A percentile compares a stretch with the other conserved stretches of the same genome.
Evolutionary conservation across 768 basidiomycete species (phyloP).

Genomic region (Boletus subparvulus): DNA sequence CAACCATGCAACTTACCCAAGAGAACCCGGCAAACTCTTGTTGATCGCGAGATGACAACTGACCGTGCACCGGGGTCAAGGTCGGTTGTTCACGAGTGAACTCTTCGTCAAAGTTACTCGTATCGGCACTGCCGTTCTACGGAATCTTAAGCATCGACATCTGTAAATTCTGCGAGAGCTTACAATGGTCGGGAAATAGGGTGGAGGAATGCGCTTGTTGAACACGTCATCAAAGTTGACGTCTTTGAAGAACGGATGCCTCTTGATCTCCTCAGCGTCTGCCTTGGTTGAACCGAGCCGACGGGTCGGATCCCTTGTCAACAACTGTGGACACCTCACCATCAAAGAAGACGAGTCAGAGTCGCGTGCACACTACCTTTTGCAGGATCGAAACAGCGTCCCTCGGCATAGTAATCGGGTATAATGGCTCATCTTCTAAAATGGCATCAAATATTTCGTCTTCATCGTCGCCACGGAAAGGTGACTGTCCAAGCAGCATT

Average conservation of each 20-base stretch:
- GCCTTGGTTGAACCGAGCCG: conserved; percentile 89
- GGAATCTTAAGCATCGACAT: conserved; percentile 7
- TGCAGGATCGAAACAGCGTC: conserved; percentile 95
- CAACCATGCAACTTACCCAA: conserved; percentile 56
- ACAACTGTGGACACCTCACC: conserved; percentile 51
- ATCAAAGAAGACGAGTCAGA: background rate
- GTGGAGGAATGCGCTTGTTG: conserved; percentile 94
- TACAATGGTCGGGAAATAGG: conserved; percentile 96
- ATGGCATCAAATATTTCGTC: conserved; percentile 99
- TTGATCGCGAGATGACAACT: conserved; percentile 86
- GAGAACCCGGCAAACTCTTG: conserved; percentile 97
- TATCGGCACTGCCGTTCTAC: conserved; percentile 82
- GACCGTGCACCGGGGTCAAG: conserved; percentile 94
- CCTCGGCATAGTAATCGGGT: conserved; percentile 98
- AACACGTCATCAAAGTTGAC: conserved; percentile 96
- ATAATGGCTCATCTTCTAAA: conserved; percentile 95
- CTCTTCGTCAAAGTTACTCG: conserved; percentile 94
- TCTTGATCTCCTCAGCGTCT: conserved; percentile 97
- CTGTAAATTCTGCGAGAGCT: conserved; percentile 30
- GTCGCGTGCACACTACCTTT: conserved; percentile 53
- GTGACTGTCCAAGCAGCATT: conserved; percentile 98
- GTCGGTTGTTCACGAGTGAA: conserved; percentile 97
- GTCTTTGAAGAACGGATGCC: conserved; percentile 98
- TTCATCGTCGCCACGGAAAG: conserved; percentile 98
- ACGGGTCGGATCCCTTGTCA: conserved; percentile 88